These are phyloP conservation scores for Epichloe festucae DNA, from an alignment of 2,329 filamentous ascomycete genomes.

Conservation along the genomic window DNA sequence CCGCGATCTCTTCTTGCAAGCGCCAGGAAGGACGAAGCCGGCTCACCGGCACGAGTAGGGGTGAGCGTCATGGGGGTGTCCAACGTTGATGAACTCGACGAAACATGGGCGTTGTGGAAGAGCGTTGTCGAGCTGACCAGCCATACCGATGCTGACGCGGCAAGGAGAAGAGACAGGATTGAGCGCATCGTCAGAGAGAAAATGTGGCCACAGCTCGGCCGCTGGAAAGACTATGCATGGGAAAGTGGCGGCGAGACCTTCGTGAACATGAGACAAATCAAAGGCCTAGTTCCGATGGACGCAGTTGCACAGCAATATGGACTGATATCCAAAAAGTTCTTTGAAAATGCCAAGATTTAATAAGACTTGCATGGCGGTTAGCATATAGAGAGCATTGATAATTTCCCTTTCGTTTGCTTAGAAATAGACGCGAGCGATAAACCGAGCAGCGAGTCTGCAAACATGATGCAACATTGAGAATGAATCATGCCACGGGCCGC, in stretches of 20 bases:
- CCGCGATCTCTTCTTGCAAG: conserved; percentile 2
- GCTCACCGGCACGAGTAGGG: conserved; percentile 29
- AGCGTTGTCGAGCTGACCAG: conserved; percentile 33
- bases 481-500: background rate
- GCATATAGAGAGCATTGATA: background rate
- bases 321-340: conserved; percentile 12
- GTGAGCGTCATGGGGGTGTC: conserved; percentile 54
- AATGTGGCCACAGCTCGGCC: conserved; percentile 45
- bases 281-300: conserved; percentile 20
- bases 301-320: conserved; percentile 15
- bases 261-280: conserved; percentile 22
- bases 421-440: background rate
- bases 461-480: background rate
- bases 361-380: background rate
- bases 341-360: conserved; percentile 18
- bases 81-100: conserved; percentile 47
- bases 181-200: conserved; percentile 20
- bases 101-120: conserved; percentile 46
- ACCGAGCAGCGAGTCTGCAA: background rate
- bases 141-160: conserved; percentile 21
- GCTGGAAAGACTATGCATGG: conserved; percentile 54
- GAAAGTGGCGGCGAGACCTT: conserved; percentile 39
- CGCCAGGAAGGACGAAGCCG: conserved; percentile 2
- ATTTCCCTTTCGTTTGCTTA: background rate
- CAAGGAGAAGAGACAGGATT: conserved; percentile 19